Conservation (phyloP, 371 early-diverging fungal species). For the Lichtheimia hyalospora region DNA sequence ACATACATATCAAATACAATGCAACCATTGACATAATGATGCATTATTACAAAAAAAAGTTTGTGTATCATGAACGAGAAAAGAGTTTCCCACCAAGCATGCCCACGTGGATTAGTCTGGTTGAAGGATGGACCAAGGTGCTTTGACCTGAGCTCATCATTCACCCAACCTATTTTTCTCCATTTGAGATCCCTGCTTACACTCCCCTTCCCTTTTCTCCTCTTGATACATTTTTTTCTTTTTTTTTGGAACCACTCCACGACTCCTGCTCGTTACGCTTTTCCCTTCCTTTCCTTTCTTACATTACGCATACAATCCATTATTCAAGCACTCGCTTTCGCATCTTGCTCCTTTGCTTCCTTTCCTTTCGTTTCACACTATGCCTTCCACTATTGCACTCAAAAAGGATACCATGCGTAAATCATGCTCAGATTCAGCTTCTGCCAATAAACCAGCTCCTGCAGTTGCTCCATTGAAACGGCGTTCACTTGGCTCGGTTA, state of each 20-base stretch:
- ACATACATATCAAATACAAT: too few species aligned
- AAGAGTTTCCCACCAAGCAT: too few species aligned
- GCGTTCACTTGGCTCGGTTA: conserved; percentile 20
- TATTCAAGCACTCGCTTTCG: conserved; percentile 2
- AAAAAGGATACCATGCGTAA: conserved; percentile 16
- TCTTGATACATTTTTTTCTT: background rate
- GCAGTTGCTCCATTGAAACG: conserved; percentile 13
- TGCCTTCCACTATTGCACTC: background rate
- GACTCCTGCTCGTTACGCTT: conserved; percentile 5
- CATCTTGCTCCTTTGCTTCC: conserved; percentile 1
- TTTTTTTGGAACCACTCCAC: background rate
- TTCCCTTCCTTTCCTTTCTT: conserved; percentile 10
- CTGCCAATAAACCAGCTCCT: conserved; percentile 9
- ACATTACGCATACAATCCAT: background rate
- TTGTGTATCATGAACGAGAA: too few species aligned
- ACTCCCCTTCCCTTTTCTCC: background rate
- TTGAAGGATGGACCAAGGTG: too few species aligned
- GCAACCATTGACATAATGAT: too few species aligned
- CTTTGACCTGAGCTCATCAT: too few species aligned
- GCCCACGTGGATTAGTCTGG: too few species aligned
- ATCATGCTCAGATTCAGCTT: conserved; percentile 21
- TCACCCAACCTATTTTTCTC: too few species aligned
- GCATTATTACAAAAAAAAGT: too few species aligned
- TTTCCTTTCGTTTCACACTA: conserved; percentile 9
- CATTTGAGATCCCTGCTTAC: too few species aligned